Percentiles rank a stretch among this genome's conserved stretches.
Evolutionary conservation across 2,329 filamentous ascomycete species (phyloP).

Genomic region (Lojkania enalia): DNA sequence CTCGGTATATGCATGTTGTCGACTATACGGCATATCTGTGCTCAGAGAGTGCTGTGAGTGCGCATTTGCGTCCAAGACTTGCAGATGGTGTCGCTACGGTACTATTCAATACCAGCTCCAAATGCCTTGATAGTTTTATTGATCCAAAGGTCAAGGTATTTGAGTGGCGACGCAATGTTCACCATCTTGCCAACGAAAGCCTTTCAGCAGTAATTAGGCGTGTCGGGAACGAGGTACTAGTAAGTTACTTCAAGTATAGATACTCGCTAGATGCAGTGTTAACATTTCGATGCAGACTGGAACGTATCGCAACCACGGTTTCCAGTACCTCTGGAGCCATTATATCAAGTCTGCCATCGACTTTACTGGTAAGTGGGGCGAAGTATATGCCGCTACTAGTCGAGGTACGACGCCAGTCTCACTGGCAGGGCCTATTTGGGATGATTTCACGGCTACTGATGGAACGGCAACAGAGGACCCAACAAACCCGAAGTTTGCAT

Average conservation of each 20-base stretch:
- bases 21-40: not conserved
- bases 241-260: not conserved
- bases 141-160: slow-evolving; percentile 15
- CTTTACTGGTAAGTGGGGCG: slow-evolving; percentile 19
- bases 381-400: slow-evolving; percentile 14
- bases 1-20: slow-evolving; percentile 8
- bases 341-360: slow-evolving; percentile 15
- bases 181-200: slow-evolving; percentile 5
- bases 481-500: slow-evolving; percentile 12
- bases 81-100: slow-evolving; percentile 21
- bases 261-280: not conserved
- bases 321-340: slow-evolving; percentile 16
- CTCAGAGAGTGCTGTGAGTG: slow-evolving; percentile 3
- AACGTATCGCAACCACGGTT: slow-evolving; percentile 20
- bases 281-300: slow-evolving; percentile 10
- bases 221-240: slow-evolving; percentile 10
- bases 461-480: not conserved
- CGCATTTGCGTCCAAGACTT: slow-evolving; percentile 16
- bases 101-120: slow-evolving; percentile 13
- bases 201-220: slow-evolving; percentile 12
- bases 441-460: slow-evolving; percentile 7
- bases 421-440: slow-evolving; percentile 12
- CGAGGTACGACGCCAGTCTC: slow-evolving; percentile 9
- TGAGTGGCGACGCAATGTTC: slow-evolving; percentile 15
- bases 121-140: slow-evolving; percentile 19